Conservation (phyloP, 768 basidiomycete genomes). For the Podaxis sp. region DNA sequence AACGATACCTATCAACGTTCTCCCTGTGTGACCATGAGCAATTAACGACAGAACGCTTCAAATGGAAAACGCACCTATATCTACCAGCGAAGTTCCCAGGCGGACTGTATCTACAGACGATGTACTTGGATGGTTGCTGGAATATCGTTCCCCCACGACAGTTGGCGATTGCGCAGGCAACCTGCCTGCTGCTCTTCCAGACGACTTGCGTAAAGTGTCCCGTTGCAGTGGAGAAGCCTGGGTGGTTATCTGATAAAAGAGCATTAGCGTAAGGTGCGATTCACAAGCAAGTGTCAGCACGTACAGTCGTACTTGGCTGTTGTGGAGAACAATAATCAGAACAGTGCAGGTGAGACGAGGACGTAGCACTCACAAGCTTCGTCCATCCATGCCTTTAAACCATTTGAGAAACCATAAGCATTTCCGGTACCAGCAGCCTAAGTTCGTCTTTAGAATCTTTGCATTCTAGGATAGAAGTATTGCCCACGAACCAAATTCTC, state of each 20-base stretch:
- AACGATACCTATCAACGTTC: neutral
- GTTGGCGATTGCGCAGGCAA: conserved; percentile 43
- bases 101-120: conserved; percentile 25
- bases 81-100: conserved; percentile 19
- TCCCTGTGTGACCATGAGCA: neutral
- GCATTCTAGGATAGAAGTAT: neutral
- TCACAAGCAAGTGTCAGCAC: neutral
- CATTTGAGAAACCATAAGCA: conserved; percentile 39
- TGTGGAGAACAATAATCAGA: neutral
- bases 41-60: neutral
- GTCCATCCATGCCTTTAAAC: conserved; percentile 58
- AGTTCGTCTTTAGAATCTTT: neutral
- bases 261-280: neutral
- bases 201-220: conserved; percentile 37
- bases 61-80: neutral
- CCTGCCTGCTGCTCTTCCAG: conserved; percentile 47
- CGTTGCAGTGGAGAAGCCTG: conserved; percentile 21
- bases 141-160: conserved; percentile 31
- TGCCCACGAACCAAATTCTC: conserved; percentile 32
- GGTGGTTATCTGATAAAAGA: conserved; percentile 19
- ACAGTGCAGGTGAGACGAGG: neutral
- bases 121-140: conserved; percentile 18
- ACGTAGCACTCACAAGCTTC: conserved; percentile 53
- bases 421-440: conserved; percentile 60
- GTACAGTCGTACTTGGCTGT: neutral